These are phyloP conservation scores for Alternaria ethzedia DNA, from an alignment of 2,329 filamentous ascomycete genomes.

Conservation along the genomic window DNA sequence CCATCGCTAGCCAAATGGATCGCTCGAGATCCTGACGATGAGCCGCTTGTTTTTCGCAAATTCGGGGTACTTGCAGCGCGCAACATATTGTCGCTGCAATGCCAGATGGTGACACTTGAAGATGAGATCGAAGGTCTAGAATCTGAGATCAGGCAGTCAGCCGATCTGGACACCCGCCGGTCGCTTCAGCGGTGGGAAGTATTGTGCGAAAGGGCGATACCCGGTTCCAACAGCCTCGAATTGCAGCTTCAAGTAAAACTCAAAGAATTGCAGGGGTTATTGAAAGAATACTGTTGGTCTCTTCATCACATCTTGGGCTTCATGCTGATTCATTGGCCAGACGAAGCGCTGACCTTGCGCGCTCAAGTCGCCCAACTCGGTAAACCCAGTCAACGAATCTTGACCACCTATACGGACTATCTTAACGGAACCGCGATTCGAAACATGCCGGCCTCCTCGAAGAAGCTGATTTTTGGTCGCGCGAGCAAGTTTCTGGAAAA, in stretches of 20 bases:
- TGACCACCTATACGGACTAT: not conserved
- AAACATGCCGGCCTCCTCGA: not conserved
- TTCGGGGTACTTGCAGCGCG: constrained; percentile 23
- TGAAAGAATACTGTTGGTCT: not conserved
- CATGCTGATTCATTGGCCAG: not conserved
- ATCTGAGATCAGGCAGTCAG: constrained; percentile 5
- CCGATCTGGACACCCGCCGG: constrained; percentile 3
- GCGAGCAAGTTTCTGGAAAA: not conserved
- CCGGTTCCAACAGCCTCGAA: not conserved
- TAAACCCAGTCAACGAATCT: not conserved
- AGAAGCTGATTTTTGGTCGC: not conserved
- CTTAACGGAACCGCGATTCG: not conserved
- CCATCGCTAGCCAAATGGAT: constrained; percentile 23
- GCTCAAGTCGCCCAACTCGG: not conserved
- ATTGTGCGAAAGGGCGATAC: not conserved
- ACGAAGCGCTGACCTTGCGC: not conserved
- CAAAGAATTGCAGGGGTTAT: not conserved
- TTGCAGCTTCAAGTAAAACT: not conserved
- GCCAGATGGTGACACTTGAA: not conserved
- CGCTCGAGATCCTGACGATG: constrained; percentile 22
- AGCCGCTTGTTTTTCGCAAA: constrained; percentile 24
- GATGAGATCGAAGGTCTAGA: constrained; percentile 1
- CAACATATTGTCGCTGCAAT: constrained; percentile 4
- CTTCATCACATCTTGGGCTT: not conserved
- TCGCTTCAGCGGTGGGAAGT: not conserved